Conservation (phyloP, 495 filamentous ascomycete species). For the Trichoderma asperelloides region DNA sequence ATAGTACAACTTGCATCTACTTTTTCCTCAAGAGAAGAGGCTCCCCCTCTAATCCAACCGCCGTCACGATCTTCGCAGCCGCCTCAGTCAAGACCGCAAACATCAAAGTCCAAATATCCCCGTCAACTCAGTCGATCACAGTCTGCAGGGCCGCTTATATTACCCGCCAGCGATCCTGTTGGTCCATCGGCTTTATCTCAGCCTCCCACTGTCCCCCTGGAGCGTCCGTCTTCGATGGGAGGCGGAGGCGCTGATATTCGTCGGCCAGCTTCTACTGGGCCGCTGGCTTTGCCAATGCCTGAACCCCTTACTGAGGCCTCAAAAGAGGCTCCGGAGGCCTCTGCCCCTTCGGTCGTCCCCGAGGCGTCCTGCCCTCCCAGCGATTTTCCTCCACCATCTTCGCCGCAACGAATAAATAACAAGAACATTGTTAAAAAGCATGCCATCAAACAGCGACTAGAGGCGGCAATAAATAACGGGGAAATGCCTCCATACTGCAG, state of each 20-base stretch:
- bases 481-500: conserved; percentile 76
- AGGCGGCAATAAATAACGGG: conserved; percentile 58
- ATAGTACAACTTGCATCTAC: conserved; percentile 1
- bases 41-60: neutral
- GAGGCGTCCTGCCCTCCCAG: conserved; percentile 22
- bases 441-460: conserved; percentile 53
- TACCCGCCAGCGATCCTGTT: conserved; percentile 46
- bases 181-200: conserved; percentile 18
- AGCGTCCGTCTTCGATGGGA: neutral
- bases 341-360: conserved; percentile 10
- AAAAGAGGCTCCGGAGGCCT: neutral
- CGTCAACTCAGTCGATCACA: conserved; percentile 8
- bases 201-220: neutral
- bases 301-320: neutral
- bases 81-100: neutral
- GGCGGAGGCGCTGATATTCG: neutral
- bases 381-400: conserved; percentile 22
- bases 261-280: neutral
- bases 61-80: neutral
- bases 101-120: neutral
- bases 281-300: neutral
- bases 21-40: neutral
- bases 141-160: conserved; percentile 15
- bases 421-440: conserved; percentile 49
- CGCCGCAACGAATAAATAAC: conserved; percentile 31